Conservation (phyloP, 495 filamentous ascomycete species). For the Penicillium angulare region DNA sequence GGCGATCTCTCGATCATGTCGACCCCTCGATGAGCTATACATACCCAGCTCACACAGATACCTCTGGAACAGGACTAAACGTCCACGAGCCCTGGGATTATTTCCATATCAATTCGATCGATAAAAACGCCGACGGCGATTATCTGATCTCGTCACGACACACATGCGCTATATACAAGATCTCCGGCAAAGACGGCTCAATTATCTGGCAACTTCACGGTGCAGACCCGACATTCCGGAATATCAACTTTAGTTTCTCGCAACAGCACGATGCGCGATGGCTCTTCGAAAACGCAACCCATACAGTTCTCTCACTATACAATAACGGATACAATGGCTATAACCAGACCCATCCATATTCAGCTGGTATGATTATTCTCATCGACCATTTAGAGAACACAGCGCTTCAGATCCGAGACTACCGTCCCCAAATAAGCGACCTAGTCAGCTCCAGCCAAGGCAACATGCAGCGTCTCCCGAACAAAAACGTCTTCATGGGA, state of each 20-base stretch:
- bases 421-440: conserved; percentile 36
- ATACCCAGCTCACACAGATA: conserved; percentile 45
- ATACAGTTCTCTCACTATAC: conserved; percentile 52
- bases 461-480: conserved; percentile 56
- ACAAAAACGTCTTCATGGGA: conserved; percentile 56
- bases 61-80: conserved; percentile 43
- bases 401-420: conserved; percentile 46
- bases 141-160: conserved; percentile 61
- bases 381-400: conserved; percentile 54
- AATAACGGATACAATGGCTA: conserved; percentile 55
- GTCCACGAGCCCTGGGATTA: conserved; percentile 57
- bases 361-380: conserved; percentile 57
- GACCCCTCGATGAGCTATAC: conserved; percentile 47
- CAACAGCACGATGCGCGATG: conserved; percentile 64
- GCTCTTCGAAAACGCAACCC: conserved; percentile 49
- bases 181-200: conserved; percentile 57
- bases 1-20: conserved; percentile 52
- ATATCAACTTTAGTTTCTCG: conserved; percentile 55
- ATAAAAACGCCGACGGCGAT: conserved; percentile 55
- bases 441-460: conserved; percentile 60
- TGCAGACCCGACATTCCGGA: conserved; percentile 44
- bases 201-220: conserved; percentile 60
- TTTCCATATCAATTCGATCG: conserved; percentile 65
- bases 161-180: conserved; percentile 56
- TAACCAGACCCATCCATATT: conserved; percentile 47